Evolutionary conservation across 805 yeast genomes (phyloP).

Genomic region (Pachysolen tannophilus): DNA sequence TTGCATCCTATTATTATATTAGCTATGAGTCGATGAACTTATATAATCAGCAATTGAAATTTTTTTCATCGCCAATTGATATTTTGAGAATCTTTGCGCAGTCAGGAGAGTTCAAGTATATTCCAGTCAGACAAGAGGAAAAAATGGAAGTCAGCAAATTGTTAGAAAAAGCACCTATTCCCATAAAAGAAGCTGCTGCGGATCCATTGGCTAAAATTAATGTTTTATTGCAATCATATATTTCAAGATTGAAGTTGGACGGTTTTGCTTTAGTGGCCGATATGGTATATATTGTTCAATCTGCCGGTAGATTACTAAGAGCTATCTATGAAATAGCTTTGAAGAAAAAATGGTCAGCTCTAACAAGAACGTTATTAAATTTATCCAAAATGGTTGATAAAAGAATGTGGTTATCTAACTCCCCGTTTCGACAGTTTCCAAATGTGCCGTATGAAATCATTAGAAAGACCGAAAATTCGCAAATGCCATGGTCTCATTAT

Average conservation of each 20-base stretch:
- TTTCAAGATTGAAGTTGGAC: conserved; percentile 66
- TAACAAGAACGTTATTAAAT: conserved; percentile 49
- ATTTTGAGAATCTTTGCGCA: conserved; percentile 67
- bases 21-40: conserved; percentile 62
- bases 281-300: conserved; percentile 87
- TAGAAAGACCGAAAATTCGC: conserved; percentile 68
- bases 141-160: conserved; percentile 62
- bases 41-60: conserved; percentile 55
- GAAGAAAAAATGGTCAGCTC: conserved; percentile 61
- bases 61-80: conserved; percentile 64
- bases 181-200: conserved; percentile 62
- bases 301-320: conserved; percentile 81
- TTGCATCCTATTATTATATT: conserved; percentile 84
- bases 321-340: conserved; percentile 78
- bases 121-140: conserved; percentile 86
- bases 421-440: conserved; percentile 81
- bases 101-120: conserved; percentile 78
- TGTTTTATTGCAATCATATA: conserved; percentile 75
- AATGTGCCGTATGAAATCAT: conserved; percentile 66
- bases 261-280: conserved; percentile 92
- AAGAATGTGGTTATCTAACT: conserved; percentile 75
- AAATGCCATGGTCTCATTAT: conserved; percentile 76
- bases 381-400: conserved; percentile 75
- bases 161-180: conserved; percentile 74
- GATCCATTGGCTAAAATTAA: conserved; percentile 76